Base-by-base conservation (phyloP, 192 early-diverging fungal species). In the Podila minutissima region DNA sequence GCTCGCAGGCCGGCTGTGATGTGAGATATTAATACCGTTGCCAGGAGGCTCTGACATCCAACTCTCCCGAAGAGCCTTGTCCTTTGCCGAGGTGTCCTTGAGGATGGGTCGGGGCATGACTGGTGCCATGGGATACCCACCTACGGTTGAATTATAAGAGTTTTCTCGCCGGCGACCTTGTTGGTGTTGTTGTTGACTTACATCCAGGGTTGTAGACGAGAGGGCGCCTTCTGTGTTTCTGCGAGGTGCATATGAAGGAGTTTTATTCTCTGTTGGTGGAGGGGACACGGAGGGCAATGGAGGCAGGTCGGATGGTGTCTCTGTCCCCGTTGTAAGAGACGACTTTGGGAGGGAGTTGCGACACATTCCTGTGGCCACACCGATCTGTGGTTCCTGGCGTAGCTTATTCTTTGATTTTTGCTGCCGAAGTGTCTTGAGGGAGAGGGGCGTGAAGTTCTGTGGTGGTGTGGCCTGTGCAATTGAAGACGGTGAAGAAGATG, bases 31-130 rank as follows among this genome's bases (percentile, higher is more conserved):
- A 26, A 68, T 60, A 32, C 77, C 71, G 0, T 64, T 60, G 22
- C 77, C 71, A 72, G 71, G 61, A 41, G 67, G 55, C n/a, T 81
- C 77, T 15, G 71, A 72, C 71, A 73, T 81, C 77, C 77, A 81
- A 37, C 77, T 81, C 58, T 81, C 77, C 1, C 71, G 61, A 28
- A 59, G 63, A 22, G 68, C 32, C 62, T 46, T 81, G 67, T 81
- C 77, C 71, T 66, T 63, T 10, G 71, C 61, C 37, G 77, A 73
- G 8, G 70, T 81, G 55, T 81, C 77, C 49, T 73, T 81, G 10
- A 81, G 38, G 38, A 81, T 81, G 5, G 77, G 77, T 38, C 77
- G 70, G 65, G 66, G 77, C 64, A 67, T 53, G 3, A 62, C 28
- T 13, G 55, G 62, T 2, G 61, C 22, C 35, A 41, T 48, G 26